Percentiles rank a stretch among this genome's conserved stretches.
phyloP scores from a whole-genome alignment of 768 basidiomycete genomes.

The Xerocomellus chrysenteron region DNA sequence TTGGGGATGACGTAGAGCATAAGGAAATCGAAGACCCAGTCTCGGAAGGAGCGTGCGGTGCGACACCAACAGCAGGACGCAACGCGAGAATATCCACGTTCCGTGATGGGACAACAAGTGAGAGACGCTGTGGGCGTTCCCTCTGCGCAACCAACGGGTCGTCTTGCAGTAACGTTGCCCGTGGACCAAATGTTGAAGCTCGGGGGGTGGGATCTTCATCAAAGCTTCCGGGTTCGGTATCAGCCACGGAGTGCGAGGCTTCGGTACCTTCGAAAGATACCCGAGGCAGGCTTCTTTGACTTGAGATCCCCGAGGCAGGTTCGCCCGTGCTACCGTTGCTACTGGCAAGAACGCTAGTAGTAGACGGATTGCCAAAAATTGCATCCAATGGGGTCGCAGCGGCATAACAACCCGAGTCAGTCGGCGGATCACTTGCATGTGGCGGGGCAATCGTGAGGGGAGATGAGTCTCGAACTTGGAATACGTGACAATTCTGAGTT shows the following conservation, averaged over 20 bases:
- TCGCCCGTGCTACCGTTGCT: neutral
- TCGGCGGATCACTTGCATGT: neutral
- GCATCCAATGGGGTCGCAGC: conserved; percentile 3
- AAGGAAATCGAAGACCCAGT: conserved; percentile 8
- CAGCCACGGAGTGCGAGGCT: conserved; percentile 4
- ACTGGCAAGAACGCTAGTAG: conserved; percentile 1
- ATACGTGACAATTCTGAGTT: neutral
- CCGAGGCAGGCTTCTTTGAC: neutral
- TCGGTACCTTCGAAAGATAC: conserved; percentile 5
- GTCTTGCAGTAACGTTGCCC: neutral
- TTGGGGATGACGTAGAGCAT: conserved; percentile 15
- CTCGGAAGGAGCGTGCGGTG: conserved; percentile 24
- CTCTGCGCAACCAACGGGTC: neutral
- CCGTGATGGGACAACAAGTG: conserved; percentile 16
- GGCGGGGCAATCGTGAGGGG: neutral
- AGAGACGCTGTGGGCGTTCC: conserved; percentile 12
- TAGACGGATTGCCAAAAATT: conserved; percentile 7
- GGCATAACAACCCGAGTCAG: neutral
- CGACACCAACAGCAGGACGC: conserved; percentile 22
- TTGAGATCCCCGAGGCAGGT: neutral
- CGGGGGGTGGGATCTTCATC: conserved; percentile 30
- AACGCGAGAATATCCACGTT: neutral
- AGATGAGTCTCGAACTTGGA: conserved; percentile 5
- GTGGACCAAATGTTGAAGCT: conserved; percentile 17
- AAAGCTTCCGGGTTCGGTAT: neutral